Conservation (phyloP, 2,329 filamentous ascomycete species). For the Aspergillus eucalypticola region DNA sequence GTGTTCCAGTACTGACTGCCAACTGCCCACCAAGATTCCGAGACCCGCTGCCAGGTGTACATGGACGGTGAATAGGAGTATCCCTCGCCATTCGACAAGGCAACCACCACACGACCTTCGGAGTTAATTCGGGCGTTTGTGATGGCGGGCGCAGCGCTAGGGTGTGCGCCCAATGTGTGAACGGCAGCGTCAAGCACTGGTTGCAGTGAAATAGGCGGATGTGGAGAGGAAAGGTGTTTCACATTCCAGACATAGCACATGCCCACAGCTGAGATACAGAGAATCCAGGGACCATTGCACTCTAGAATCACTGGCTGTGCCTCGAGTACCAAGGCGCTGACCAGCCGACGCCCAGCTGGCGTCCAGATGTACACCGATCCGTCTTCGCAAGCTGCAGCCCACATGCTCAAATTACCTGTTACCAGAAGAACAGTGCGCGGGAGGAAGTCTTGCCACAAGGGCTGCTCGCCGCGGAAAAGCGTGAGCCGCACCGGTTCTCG, state of each 20-base stretch:
- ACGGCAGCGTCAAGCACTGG: conserved; percentile 86
- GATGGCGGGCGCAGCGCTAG: conserved; percentile 77
- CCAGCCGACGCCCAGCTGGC: conserved; percentile 79
- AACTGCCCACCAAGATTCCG: conserved; percentile 96
- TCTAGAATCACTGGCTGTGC: conserved; percentile 93
- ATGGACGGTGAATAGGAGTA: conserved; percentile 84
- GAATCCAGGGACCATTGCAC: conserved; percentile 81
- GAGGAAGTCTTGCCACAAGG: conserved; percentile 92
- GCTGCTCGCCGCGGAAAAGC: conserved; percentile 74
- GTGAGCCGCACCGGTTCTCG: conserved; percentile 83
- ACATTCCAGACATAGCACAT: conserved; percentile 94
- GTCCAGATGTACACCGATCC: conserved; percentile 90
- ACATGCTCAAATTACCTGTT: conserved; percentile 86
- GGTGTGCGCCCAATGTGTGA: conserved; percentile 74
- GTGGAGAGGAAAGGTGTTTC: conserved; percentile 75
- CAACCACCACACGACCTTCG: conserved; percentile 81
- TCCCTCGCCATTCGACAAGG: conserved; percentile 89
- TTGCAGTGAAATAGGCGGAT: conserved; percentile 84
- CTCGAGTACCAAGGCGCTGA: conserved; percentile 84
- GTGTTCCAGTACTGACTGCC: conserved; percentile 99
- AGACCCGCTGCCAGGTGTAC: conserved; percentile 92
- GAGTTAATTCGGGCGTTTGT: conserved; percentile 91
- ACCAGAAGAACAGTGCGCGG: conserved; percentile 84
- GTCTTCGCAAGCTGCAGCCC: conserved; percentile 91
- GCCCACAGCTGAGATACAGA: conserved; percentile 85